Evolutionary conservation across 306 rosid genomes (phyloP).

Genomic region (apple (Malus domestica)): ASM211411v1 NC_041798.1:20666501-20667000

Average conservation of each 20-base stretch:
- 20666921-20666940: constrained; percentile 68
- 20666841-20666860: constrained; percentile 50
- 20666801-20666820: constrained; percentile 62
- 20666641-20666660: constrained; percentile 53
- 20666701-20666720: background rate
- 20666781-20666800: constrained; percentile 64
- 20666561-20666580: background rate
- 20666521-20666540: background rate
- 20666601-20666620: constrained; percentile 39
- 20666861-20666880: background rate
- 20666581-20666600: background rate
- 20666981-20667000: constrained; percentile 74
- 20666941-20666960: constrained; percentile 75
- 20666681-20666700: constrained; percentile 3
- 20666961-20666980: constrained; percentile 89
- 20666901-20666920: constrained; percentile 42
- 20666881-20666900: background rate
- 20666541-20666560: background rate
- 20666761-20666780: constrained; percentile 99
- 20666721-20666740: constrained; percentile 54
- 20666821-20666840: constrained; percentile 69
- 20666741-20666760: constrained; percentile 90
- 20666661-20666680: constrained; percentile 4
- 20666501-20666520: background rate
- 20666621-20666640: constrained; percentile 56